Evolutionary conservation across 2,329 filamentous ascomycete genomes (phyloP).

Genomic region (Diaporthe capsici): DNA sequence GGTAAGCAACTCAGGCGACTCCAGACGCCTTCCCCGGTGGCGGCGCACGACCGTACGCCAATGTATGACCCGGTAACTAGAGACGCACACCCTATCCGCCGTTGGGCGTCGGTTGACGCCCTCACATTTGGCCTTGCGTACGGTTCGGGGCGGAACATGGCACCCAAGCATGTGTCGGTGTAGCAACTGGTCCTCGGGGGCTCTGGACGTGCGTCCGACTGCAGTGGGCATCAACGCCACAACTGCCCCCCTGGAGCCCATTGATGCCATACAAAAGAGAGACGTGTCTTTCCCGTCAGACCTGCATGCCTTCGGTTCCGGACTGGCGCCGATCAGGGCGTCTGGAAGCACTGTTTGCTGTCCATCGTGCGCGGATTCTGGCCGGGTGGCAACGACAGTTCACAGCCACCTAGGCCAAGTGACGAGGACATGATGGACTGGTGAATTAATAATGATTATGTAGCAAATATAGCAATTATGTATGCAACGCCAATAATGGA

Average conservation of each 20-base stretch:
- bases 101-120: not conserved
- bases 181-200: not conserved
- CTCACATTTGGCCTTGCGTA: not conserved
- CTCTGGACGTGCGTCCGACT: not conserved
- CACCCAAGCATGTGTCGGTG: not conserved
- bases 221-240: not conserved
- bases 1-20: not conserved
- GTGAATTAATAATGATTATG: not conserved
- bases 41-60: not conserved
- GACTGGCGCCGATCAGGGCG: not conserved
- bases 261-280: not conserved
- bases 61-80: not conserved
- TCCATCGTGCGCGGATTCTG: not conserved
- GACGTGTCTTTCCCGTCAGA: not conserved
- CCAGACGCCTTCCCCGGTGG: not conserved
- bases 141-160: not conserved
- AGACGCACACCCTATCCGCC: not conserved
- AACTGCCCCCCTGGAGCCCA: not conserved
- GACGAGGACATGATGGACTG: too few relatives aligned
- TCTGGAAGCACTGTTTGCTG: not conserved
- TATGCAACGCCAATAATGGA: not conserved
- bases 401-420: not conserved
- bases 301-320: not conserved
- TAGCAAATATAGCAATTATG: not conserved
- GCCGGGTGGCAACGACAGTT: not conserved